A percentile compares a stretch with the other conserved stretches of the same genome.
Evolutionary conservation across 257 asterid species (phyloP).

Genomic region (Capsicum pubescens): DNA sequence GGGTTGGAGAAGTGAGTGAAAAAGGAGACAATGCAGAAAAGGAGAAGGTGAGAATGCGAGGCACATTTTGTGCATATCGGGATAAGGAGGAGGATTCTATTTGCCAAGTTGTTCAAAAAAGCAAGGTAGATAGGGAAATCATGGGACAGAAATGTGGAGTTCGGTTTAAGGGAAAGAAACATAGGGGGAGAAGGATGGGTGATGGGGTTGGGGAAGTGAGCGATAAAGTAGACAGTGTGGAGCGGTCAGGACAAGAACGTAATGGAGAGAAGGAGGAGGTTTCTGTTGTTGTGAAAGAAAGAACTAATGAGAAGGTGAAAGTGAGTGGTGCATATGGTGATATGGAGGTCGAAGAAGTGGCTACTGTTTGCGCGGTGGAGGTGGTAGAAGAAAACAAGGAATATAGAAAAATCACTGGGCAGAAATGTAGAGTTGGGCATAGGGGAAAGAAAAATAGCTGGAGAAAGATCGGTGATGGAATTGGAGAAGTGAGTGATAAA

Average conservation of each 20-base stretch:
- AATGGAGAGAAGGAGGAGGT: not conserved
- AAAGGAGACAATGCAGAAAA: too few relatives aligned
- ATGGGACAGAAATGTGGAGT: constrained; percentile 34
- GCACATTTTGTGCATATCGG: not conserved
- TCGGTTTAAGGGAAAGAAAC: constrained; percentile 30
- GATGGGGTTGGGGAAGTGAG: constrained; percentile 25
- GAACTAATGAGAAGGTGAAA: not conserved
- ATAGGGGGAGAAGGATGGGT: constrained; percentile 18
- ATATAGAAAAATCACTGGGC: constrained; percentile 31
- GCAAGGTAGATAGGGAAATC: constrained; percentile 20
- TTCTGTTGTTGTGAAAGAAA: too few relatives aligned
- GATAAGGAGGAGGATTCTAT: constrained; percentile 30
- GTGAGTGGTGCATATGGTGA: not conserved
- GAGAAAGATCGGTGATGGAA: constrained; percentile 27
- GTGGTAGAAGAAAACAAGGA: not conserved
- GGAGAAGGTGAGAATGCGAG: constrained; percentile 27
- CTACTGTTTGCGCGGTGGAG: constrained; percentile 28
- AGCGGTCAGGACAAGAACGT: not conserved
- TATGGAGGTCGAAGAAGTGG: constrained; percentile 24
- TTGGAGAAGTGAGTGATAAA: constrained; percentile 10
- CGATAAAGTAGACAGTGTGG: not conserved
- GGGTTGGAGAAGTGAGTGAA: constrained; percentile 7
- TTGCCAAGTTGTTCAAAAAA: not conserved
- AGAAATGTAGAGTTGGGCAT: constrained; percentile 34
- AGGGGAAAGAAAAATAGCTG: constrained; percentile 23